Evolutionary conservation across 2,329 filamentous ascomycete species (phyloP).

Genomic region (Aspergillus fijiensis): DNA sequence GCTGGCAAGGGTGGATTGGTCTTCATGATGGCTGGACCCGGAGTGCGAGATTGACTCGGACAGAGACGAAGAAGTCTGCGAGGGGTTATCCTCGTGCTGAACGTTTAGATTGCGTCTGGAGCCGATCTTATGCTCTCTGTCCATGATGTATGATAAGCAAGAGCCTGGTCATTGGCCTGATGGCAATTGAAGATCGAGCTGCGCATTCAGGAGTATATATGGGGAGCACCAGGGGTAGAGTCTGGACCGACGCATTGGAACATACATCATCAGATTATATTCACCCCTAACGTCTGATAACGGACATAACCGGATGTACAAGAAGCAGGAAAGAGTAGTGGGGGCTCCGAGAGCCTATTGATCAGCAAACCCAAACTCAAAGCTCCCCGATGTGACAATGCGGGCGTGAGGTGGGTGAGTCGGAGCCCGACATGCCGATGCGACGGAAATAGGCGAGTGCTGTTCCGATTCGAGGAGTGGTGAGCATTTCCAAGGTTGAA

Average conservation of each 20-base stretch:
- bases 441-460: neutral
- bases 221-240: neutral
- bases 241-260: neutral
- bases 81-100: neutral
- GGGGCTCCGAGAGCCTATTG: neutral
- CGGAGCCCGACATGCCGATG: neutral
- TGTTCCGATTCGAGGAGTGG: neutral
- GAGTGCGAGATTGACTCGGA: constrained; percentile 16
- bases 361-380: neutral
- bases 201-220: neutral
- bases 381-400: neutral
- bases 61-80: constrained; percentile 16
- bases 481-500: neutral
- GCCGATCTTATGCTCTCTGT: neutral
- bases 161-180: neutral
- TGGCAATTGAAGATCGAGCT: neutral
- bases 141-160: neutral
- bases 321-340: neutral
- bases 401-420: neutral
- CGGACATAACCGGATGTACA: neutral
- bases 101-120: neutral
- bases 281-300: neutral
- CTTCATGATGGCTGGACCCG: neutral
- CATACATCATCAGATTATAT: neutral
- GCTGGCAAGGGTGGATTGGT: neutral